A percentile compares a stretch with the other conserved stretches of the same genome.
These are phyloP conservation scores for Aquilaria sinensis DNA, from an alignment of 345 rosid species.

Conservation along the genomic window DNA sequence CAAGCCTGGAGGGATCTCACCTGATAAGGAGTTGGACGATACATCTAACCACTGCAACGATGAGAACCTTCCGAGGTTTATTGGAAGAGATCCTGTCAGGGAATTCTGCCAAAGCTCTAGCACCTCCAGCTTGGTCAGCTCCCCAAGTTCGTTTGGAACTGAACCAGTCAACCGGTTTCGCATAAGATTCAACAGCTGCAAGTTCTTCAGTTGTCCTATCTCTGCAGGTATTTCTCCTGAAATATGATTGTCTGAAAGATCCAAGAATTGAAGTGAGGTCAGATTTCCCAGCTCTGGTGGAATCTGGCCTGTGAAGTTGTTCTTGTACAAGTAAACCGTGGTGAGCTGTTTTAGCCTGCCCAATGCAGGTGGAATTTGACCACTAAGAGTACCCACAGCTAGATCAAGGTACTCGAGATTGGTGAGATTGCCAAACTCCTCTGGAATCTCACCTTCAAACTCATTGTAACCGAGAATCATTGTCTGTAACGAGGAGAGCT, in stretches of 20 bases:
- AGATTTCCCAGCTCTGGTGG: slow-evolving; percentile 58
- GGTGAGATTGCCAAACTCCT: slow-evolving; percentile 61
- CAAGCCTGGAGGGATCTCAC: slow-evolving; percentile 55
- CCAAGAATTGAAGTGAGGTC: slow-evolving; percentile 50
- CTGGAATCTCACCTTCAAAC: slow-evolving; percentile 60
- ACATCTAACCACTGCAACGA: slow-evolving; percentile 67
- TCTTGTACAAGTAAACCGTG: slow-evolving; percentile 57
- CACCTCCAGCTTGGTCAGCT: slow-evolving; percentile 49
- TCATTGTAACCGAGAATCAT: slow-evolving; percentile 64
- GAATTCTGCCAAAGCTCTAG: slow-evolving; percentile 77
- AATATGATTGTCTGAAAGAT: slow-evolving; percentile 68
- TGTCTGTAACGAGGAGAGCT: slow-evolving; percentile 54
- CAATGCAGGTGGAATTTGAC: slow-evolving; percentile 54
- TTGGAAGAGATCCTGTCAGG: slow-evolving; percentile 51
- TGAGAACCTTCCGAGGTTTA: slow-evolving; percentile 48
- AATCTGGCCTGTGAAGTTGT: slow-evolving; percentile 49
- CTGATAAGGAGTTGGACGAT: slow-evolving; percentile 62
- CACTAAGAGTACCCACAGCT: slow-evolving; percentile 62
- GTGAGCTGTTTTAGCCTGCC: slow-evolving; percentile 53
- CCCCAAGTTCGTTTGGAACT: slow-evolving; percentile 49
- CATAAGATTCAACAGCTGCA: slow-evolving; percentile 75
- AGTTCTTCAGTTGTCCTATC: slow-evolving; percentile 39
- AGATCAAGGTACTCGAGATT: slow-evolving; percentile 62
- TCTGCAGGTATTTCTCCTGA: slow-evolving; percentile 59
- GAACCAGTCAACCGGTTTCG: slow-evolving; percentile 52